These are phyloP conservation scores for Prunus mira DNA, from an alignment of 306 rosid genomes.

Conservation along the genomic window DNA sequence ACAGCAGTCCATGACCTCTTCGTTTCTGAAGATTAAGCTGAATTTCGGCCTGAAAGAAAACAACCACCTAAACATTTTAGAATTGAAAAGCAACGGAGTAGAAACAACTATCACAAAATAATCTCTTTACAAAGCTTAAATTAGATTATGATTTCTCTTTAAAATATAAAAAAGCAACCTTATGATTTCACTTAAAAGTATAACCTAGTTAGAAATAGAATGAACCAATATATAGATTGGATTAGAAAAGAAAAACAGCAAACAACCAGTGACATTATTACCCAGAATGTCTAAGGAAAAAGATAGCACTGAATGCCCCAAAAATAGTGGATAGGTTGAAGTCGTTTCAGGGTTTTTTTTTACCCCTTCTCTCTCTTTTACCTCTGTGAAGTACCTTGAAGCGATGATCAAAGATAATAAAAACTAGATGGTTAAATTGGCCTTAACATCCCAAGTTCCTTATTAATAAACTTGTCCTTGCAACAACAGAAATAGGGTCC, in stretches of 20 bases:
- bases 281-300: conserved; percentile 3
- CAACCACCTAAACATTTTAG: conserved; percentile 9
- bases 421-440: neutral
- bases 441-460: neutral
- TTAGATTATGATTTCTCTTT: neutral
- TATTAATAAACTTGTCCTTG: neutral
- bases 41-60: conserved; percentile 76
- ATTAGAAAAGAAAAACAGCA: neutral
- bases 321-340: neutral
- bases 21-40: conserved; percentile 85
- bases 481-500: neutral
- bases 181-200: neutral
- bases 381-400: neutral
- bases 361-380: neutral
- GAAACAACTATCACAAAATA: conserved; percentile 12
- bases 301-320: neutral
- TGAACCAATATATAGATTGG: neutral
- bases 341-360: neutral
- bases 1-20: conserved; percentile 90
- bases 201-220: neutral
- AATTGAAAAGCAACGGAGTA: neutral
- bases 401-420: neutral
- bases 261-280: neutral
- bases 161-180: neutral
- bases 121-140: neutral